Evolutionary conservation across 306 rosid genomes (phyloP), one percentile per base, ranked within the genome.

Genomic region (Luffa aegyptiaca): DNA sequence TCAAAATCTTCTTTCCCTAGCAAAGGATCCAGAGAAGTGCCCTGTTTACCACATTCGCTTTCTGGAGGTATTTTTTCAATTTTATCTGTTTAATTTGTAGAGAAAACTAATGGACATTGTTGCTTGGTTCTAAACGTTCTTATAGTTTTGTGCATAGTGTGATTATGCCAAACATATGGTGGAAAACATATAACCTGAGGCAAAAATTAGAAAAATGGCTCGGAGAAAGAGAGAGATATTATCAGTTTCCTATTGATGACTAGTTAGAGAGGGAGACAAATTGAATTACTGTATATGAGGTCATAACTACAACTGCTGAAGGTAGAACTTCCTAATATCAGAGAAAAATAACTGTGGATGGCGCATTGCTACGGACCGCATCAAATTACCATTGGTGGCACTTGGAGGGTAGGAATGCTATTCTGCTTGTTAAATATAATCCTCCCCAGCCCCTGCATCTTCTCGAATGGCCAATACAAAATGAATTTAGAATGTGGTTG

Each of bases 1-100:
- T 84, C 96, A 86, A 82, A 90, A 46, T 74, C 96, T 96, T 86
- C 98, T 96, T 84, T 87, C 84, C 79, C 78, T 88, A 83, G 99
- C 99, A 17, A 96, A 80, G 88, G 96, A 91, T 44, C 99, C 99
- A 9, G 90, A 86, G 81, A 96, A 93, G 88, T 93, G 98, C 61
- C 99, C 99, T 16, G 96, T 89, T 56, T 93, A 84, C 83, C 90
- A 89, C 79, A 88, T 91, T 55, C 99, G 99, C 78, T 90, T 91
- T 84, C 75, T 96, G 81, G 99, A 96, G 99, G 99, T 96, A 84
- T 82, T 55, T 10, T 78, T 83, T 83, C 64, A 53, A 59, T 69
- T 36, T 5, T 18, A 56, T 20, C 53, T 79, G 81, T 33, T 45
- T 45, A 21, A 46, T 62, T 49, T 78, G 41, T 8, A 45, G 57